phyloP scores from a whole-genome alignment of 306 rosid genomes.

The Begonia peltatifolia region DNA sequence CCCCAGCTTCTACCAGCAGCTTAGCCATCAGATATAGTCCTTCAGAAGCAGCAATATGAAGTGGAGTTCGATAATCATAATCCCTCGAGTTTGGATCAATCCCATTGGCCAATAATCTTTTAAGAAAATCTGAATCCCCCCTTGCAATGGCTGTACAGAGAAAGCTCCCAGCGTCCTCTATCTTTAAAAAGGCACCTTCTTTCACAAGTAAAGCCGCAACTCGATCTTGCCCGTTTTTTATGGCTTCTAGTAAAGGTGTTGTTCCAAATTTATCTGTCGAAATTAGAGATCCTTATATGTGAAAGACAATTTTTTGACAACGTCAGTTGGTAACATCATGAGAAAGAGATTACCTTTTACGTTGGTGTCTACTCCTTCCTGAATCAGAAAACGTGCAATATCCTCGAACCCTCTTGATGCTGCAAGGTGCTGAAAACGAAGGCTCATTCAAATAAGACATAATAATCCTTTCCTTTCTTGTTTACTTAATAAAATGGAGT shows the following conservation, averaged over 20 bases:
- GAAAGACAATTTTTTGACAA: no score
- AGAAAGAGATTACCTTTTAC: conserved; percentile 28
- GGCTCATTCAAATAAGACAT: conserved; percentile 11
- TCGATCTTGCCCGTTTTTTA: conserved; percentile 68
- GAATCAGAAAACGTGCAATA: conserved; percentile 49
- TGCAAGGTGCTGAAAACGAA: conserved; percentile 68
- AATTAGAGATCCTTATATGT: neutral
- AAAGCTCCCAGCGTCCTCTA: conserved; percentile 58
- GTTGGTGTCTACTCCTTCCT: conserved; percentile 48
- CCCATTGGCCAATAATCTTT: conserved; percentile 55
- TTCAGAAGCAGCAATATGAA: conserved; percentile 73
- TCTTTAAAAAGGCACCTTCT: conserved; percentile 61
- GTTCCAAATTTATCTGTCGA: conserved; percentile 66
- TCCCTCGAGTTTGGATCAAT: conserved; percentile 82
- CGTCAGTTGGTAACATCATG: no score
- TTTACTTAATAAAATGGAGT: no score
- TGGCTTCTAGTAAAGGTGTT: conserved; percentile 81
- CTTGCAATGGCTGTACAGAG: conserved; percentile 59
- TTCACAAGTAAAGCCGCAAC: conserved; percentile 53
- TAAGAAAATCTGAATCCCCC: conserved; percentile 74
- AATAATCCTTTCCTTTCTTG: neutral
- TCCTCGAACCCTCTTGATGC: conserved; percentile 85
- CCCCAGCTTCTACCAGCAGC: conserved; percentile 67
- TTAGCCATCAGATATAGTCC: conserved; percentile 77
- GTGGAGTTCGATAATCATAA: conserved; percentile 77